Evolutionary conservation across 257 asterid species (phyloP), one percentile per base, ranked within the genome.

Genomic region (Primulina eburnea): DNA sequence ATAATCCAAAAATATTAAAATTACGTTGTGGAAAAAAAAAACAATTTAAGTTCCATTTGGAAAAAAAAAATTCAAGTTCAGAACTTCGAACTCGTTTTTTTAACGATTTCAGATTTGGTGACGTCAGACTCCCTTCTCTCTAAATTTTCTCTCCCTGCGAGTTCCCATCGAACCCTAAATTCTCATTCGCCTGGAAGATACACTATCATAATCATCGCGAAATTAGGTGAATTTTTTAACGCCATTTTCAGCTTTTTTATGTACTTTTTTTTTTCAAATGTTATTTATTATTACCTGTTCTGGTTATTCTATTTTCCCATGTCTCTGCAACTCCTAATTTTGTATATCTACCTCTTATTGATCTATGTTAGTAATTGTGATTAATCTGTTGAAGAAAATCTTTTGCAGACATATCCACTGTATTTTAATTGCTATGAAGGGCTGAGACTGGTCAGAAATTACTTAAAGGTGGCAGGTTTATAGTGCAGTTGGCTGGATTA

Each of bases 91-190:
- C 26, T 24, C 26, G 26, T 24, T 24, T 28, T 28, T 28, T 28
- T 28, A 28, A 28, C 34, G 34, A 32, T 33, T 37, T 10, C 14
- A 12, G 2, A 6, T 59, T 61, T 2, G 28, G 34, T 50, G 67
- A 71, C 71, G 21, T 57, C 71, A 35, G 33, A 7, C 52, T n/a
- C 9, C 6, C 37, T 2, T 29, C 72, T 43, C 12, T 56, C 43
- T 62, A 18, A 20, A 61, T 56, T 70, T 26, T 37, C 43, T 29
- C 8, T 20, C 64, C 75, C 81, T 64, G 74, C 76, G 69, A 55
- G 53, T 50, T 72, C 70, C 63, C 18, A 67, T 66, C 64, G 20
- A 73, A 67, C 81, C 84, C 81, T 80, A 76, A 76, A 24, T 62
- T 24, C 37, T 14, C 60, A 64, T n/a, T 50, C 17, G 57, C 29